phyloP scores from a whole-genome alignment of 2,329 filamentous ascomycete genomes.

The Madurella mycetomatis region DNA sequence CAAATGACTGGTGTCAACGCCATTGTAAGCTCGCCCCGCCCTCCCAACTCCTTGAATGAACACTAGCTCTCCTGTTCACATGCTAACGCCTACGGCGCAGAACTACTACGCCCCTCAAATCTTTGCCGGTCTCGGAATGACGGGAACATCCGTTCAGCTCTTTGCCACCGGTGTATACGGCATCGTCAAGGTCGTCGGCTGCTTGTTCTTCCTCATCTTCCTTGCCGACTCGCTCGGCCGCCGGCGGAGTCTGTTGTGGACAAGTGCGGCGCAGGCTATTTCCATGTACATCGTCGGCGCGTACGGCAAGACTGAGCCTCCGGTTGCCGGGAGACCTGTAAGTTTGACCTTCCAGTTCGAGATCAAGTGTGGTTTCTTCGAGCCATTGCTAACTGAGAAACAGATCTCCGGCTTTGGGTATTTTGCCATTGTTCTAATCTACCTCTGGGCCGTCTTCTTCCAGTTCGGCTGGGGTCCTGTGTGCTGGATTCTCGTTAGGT shows the following conservation, averaged over 20 bases:
- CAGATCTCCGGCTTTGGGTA: background rate
- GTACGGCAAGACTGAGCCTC: slow-evolving; percentile 55
- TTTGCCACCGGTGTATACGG: slow-evolving; percentile 61
- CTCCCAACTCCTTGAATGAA: background rate
- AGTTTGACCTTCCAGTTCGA: slow-evolving; percentile 62
- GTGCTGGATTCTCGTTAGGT: slow-evolving; percentile 46
- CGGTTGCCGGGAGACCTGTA: slow-evolving; percentile 43
- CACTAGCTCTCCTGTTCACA: background rate
- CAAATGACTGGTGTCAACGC: slow-evolving; percentile 53
- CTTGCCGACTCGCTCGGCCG: slow-evolving; percentile 57
- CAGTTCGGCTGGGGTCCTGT: slow-evolving; percentile 60
- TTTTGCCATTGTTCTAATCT: background rate
- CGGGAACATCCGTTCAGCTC: slow-evolving; percentile 46
- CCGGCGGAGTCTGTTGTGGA: slow-evolving; percentile 54
- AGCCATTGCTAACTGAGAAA: background rate
- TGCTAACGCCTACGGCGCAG: background rate
- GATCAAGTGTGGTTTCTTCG: no score
- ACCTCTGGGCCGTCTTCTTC: slow-evolving; percentile 33
- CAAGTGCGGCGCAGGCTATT: slow-evolving; percentile 53
- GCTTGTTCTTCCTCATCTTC: slow-evolving; percentile 54
- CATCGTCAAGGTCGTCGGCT: slow-evolving; percentile 56
- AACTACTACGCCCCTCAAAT: slow-evolving; percentile 31
- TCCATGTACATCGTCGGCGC: slow-evolving; percentile 63
- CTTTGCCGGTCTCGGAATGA: slow-evolving; percentile 32
- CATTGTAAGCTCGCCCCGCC: slow-evolving; percentile 5